phyloP scores from a whole-genome alignment of 106 monocot genomes.

The Acorus gramineus region DNA sequence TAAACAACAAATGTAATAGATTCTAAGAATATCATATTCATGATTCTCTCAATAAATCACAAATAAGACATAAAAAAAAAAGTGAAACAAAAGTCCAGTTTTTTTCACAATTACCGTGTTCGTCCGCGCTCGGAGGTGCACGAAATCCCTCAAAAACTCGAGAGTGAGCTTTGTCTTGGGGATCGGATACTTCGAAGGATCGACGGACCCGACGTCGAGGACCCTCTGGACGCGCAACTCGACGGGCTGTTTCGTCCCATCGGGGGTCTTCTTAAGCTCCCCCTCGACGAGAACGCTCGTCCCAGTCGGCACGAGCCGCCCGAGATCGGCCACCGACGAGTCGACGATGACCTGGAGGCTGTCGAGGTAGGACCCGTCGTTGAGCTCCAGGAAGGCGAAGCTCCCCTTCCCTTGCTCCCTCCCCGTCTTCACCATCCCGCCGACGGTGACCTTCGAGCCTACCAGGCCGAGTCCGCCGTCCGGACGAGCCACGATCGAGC shows the following conservation, averaged over 20 bases:
- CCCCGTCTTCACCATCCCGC: conserved; percentile 94
- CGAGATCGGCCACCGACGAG: conserved; percentile 37
- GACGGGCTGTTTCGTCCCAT: conserved; percentile 70
- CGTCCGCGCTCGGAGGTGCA: conserved; percentile 75
- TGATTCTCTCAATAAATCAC: not conserved
- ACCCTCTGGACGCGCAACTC: conserved; percentile 65
- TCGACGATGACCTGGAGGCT: conserved; percentile 93
- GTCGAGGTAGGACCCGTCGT: conserved; percentile 76
- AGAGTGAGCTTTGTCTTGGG: conserved; percentile 80
- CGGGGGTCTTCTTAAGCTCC: conserved; percentile 72
- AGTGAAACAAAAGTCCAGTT: too few relatives aligned
- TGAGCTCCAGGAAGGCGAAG: conserved; percentile 95
- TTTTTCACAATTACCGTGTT: conserved; percentile 56
- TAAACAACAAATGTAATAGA: too few relatives aligned
- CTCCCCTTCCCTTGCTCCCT: conserved; percentile 88
- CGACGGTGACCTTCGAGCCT: conserved; percentile 58
- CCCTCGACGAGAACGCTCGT: conserved; percentile 84
- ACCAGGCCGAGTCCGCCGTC: conserved; percentile 16
- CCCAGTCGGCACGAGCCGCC: conserved; percentile 62
- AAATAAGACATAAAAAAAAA: not conserved
- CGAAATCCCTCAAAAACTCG: conserved; percentile 67
- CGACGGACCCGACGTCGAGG: conserved; percentile 55
- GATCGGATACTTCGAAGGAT: conserved; percentile 62
- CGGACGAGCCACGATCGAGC: conserved; percentile 20
- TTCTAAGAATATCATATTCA: too few relatives aligned